Conservation (phyloP, 106 monocot species). For the Gastrodia elata region DNA sequence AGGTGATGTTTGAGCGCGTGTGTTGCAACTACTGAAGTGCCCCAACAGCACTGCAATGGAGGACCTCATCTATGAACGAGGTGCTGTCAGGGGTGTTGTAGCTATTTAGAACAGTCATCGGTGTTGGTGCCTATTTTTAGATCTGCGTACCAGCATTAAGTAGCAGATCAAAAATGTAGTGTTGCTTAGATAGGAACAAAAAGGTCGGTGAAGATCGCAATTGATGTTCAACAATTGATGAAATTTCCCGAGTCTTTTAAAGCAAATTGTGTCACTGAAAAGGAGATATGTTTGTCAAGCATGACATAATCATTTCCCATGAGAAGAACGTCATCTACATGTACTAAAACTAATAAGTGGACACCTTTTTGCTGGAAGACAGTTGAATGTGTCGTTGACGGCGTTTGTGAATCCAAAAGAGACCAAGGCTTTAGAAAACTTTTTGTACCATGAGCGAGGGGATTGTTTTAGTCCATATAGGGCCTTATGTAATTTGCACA, state of each 20-base stretch:
- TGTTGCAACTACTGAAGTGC: not conserved
- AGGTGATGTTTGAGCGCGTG: not conserved
- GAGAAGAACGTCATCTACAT: constrained; percentile 14
- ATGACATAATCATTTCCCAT: not conserved
- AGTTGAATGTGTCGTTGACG: too few relatives aligned
- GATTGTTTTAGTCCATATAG: constrained; percentile 17
- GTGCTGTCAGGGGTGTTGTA: not conserved
- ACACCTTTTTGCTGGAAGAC: not conserved
- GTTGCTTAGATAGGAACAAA: not conserved
- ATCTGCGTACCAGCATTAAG: not conserved
- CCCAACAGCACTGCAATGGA: not conserved
- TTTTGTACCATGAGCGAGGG: not conserved
- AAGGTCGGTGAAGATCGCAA: too few relatives aligned
- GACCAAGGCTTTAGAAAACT: not conserved
- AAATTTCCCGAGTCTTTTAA: too few relatives aligned
- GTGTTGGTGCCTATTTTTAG: not conserved
- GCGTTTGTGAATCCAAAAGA: too few relatives aligned
- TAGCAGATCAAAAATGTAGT: not conserved
- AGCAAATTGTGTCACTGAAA: too few relatives aligned
- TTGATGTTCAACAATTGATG: too few relatives aligned
- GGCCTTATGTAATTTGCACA: constrained; percentile 10
- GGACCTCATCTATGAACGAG: not conserved
- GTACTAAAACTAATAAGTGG: not conserved
- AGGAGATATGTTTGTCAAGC: too few relatives aligned
- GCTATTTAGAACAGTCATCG: not conserved